A percentile compares a stretch with the other conserved stretches of the same genome.
phyloP scores from a whole-genome alignment of 1,284 basidiomycete species.

The Cryptococcus deneoformans region DNA sequence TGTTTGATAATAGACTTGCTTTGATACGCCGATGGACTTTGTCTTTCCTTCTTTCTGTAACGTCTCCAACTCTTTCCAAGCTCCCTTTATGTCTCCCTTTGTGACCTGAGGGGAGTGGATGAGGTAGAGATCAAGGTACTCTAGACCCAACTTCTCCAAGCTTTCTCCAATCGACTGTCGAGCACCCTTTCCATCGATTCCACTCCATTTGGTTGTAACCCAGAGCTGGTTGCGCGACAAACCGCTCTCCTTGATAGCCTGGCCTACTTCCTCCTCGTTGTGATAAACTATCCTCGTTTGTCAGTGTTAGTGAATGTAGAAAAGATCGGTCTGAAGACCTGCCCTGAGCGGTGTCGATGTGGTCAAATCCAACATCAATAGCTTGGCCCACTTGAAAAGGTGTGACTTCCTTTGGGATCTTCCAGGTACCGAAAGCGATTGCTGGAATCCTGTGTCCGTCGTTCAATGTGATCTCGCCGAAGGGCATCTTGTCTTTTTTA shows the following conservation, averaged over 20 bases:
- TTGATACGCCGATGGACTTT: conserved; percentile 73
- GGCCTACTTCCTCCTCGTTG: conserved; percentile 52
- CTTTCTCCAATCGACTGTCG: conserved; percentile 59
- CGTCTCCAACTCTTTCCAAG: conserved; percentile 63
- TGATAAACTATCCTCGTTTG: conserved; percentile 31
- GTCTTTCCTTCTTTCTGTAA: conserved; percentile 58
- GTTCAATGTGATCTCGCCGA: conserved; percentile 42
- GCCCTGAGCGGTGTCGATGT: conserved; percentile 48
- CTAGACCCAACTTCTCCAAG: conserved; percentile 62
- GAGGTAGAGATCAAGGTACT: conserved; percentile 66
- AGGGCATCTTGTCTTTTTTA: conserved; percentile 22
- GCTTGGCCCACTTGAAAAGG: conserved; percentile 39
- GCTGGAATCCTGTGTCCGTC: conserved; percentile 47
- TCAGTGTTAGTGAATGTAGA: background rate
- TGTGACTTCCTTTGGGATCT: conserved; percentile 38
- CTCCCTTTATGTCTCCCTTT: conserved; percentile 56
- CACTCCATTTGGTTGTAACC: conserved; percentile 62
- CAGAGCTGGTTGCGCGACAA: conserved; percentile 53
- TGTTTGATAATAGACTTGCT: conserved; percentile 38
- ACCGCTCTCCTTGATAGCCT: conserved; percentile 50
- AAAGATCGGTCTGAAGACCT: conserved; percentile 4
- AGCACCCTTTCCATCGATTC: conserved; percentile 56
- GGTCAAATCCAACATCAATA: conserved; percentile 46
- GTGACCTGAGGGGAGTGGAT: conserved; percentile 57
- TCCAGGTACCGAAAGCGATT: conserved; percentile 47